Evolutionary conservation across 805 yeast genomes (phyloP).

Genomic region (Cyberlindnera mycetangii): DNA sequence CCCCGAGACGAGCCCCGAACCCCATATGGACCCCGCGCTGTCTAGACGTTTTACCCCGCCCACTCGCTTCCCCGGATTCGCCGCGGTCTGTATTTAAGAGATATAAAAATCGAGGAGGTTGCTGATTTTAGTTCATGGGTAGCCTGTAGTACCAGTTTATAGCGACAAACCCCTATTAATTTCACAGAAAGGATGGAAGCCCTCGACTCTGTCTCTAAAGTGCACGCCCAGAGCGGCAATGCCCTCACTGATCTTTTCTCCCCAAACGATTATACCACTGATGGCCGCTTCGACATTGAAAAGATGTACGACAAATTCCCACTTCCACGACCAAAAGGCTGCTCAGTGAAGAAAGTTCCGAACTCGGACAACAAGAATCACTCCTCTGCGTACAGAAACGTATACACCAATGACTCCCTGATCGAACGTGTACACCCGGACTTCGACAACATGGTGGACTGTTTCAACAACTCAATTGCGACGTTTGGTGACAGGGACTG

Average conservation of each 20-base stretch:
- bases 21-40: not conserved
- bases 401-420: conserved; percentile 30
- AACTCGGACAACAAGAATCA: conserved; percentile 33
- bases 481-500: conserved; percentile 23
- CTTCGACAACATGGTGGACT: conserved; percentile 39
- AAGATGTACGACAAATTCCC: conserved; percentile 3
- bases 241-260: conserved; percentile 9
- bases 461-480: conserved; percentile 39
- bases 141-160: no score
- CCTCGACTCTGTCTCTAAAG: not conserved
- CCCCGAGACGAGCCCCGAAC: not conserved
- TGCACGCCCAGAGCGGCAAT: not conserved
- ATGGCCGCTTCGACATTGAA: conserved; percentile 10
- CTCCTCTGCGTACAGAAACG: conserved; percentile 47
- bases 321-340: conserved; percentile 2
- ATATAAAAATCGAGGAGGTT: not conserved
- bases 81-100: not conserved
- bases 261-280: conserved; percentile 1
- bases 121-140: no score
- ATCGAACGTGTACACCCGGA: conserved; percentile 40
- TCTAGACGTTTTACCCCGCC: not conserved
- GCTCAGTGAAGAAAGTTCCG: conserved; percentile 26
- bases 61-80: not conserved
- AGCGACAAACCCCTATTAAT: no score
- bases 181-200: not conserved